Evolutionary conservation across 2,329 filamentous ascomycete species (phyloP).

Genomic region (Fusarium secorum): DNA sequence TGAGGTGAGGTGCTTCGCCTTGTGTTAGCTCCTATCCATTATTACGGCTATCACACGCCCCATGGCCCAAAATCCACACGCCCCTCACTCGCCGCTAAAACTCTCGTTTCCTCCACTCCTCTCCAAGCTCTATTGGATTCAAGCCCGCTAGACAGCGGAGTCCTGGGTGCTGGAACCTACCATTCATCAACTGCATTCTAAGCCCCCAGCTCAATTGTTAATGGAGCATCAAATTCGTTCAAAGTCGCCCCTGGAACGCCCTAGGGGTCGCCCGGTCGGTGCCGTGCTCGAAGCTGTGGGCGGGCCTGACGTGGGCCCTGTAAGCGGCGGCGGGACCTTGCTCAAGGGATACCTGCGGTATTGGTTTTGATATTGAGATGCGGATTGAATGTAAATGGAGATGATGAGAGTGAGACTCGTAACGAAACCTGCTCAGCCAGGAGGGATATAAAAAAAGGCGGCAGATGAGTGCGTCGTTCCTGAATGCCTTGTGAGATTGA

Average conservation of each 20-base stretch:
- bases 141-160: constrained; percentile 32
- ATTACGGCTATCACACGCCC: constrained; percentile 7
- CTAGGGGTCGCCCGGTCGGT: constrained; percentile 22
- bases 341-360: constrained; percentile 21
- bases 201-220: constrained; percentile 21
- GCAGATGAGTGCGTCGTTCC: constrained; percentile 7
- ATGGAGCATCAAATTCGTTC: constrained; percentile 21
- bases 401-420: background rate
- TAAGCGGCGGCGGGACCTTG: constrained; percentile 9
- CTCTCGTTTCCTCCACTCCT: constrained; percentile 27
- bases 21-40: constrained; percentile 15
- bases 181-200: constrained; percentile 27
- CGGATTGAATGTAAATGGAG: constrained; percentile 6
- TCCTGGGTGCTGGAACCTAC: constrained; percentile 31
- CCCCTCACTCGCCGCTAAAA: constrained; percentile 30
- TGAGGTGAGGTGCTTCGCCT: constrained; percentile 35
- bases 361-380: constrained; percentile 6
- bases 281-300: constrained; percentile 7
- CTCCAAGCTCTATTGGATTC: constrained; percentile 21
- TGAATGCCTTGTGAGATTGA: constrained; percentile 2
- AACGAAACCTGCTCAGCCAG: background rate
- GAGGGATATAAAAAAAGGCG: background rate
- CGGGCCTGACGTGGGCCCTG: constrained; percentile 13
- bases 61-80: background rate
- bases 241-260: constrained; percentile 31